These are phyloP conservation scores for Cornus florida DNA, from an alignment of 148 eudicot genomes.

Conservation along the genomic window DNA sequence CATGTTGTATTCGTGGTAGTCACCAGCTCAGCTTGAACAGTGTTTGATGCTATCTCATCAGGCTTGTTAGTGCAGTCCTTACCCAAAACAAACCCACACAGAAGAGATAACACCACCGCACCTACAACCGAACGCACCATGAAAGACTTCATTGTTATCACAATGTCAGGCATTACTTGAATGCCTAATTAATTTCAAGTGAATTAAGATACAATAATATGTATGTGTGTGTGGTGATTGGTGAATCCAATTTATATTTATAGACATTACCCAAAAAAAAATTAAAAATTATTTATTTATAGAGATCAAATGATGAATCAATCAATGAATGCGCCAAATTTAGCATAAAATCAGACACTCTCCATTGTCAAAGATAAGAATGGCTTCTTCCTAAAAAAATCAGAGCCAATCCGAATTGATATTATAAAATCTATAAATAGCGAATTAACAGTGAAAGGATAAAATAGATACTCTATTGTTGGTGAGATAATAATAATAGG, in stretches of 20 bases:
- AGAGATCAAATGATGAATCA: not conserved
- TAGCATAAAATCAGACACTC: not conserved
- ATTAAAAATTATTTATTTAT: not conserved
- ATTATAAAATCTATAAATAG: too few species aligned
- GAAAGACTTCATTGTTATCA: not conserved
- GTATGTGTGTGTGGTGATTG: too few species aligned
- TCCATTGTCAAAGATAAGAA: conserved; percentile 14
- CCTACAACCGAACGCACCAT: not conserved
- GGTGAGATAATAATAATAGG: not conserved
- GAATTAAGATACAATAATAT: too few species aligned
- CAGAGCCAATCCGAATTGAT: too few species aligned
- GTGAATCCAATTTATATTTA: too few species aligned
- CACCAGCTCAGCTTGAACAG: conserved; percentile 46
- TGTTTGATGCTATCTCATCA: conserved; percentile 50
- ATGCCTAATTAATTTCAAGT: too few species aligned
- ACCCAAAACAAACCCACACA: conserved; percentile 19
- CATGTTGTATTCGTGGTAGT: conserved; percentile 57
- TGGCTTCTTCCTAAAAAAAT: not conserved
- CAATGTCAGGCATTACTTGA: too few species aligned
- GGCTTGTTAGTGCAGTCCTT: conserved; percentile 76
- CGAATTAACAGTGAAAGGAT: too few species aligned
- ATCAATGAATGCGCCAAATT: not conserved
- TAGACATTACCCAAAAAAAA: too few species aligned
- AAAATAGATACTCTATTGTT: too few species aligned
- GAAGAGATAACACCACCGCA: conserved; percentile 6